phyloP scores from a whole-genome alignment of 2,329 filamentous ascomycete species.

The Fusarium sp. region DNA sequence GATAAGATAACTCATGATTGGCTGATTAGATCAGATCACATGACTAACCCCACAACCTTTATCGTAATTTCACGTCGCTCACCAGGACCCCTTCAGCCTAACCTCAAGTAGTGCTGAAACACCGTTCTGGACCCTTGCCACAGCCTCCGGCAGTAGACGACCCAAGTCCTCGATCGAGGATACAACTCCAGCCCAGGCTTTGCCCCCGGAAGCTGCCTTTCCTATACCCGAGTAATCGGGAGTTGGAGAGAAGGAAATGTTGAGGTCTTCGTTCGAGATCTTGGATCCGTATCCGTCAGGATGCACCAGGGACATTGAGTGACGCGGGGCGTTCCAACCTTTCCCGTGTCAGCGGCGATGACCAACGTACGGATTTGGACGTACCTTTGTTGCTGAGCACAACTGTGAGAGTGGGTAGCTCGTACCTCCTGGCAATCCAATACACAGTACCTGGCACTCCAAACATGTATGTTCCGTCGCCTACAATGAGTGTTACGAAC shows the following conservation, averaged over 20 bases:
- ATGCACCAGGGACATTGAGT: constrained; percentile 65
- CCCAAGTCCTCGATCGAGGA: not conserved
- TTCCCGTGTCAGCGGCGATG: not conserved
- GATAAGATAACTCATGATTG: too few species aligned
- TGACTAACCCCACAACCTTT: not conserved
- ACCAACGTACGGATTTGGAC: constrained; percentile 7
- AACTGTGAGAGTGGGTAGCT: constrained; percentile 59
- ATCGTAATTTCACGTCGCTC: not conserved
- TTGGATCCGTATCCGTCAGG: constrained; percentile 63
- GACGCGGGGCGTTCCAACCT: constrained; percentile 69
- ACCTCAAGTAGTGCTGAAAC: constrained; percentile 3
- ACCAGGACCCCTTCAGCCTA: not conserved
- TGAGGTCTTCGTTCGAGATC: constrained; percentile 67
- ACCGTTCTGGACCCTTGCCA: not conserved
- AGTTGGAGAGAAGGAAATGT: constrained; percentile 67
- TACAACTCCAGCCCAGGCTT: not conserved
- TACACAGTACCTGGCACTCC: constrained; percentile 59
- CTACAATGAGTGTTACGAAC: constrained; percentile 60
- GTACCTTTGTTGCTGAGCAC: constrained; percentile 61
- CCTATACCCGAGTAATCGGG: constrained; percentile 69
- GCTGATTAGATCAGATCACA: not conserved
- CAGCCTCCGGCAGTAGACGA: not conserved
- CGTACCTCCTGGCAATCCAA: constrained; percentile 60
- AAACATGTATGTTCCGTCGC: constrained; percentile 62
- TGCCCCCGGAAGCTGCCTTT: constrained; percentile 64